Evolutionary conservation across 2,329 filamentous ascomycete species (phyloP), one percentile per base, ranked within the genome.

Genomic region (Claviceps sp.): DNA sequence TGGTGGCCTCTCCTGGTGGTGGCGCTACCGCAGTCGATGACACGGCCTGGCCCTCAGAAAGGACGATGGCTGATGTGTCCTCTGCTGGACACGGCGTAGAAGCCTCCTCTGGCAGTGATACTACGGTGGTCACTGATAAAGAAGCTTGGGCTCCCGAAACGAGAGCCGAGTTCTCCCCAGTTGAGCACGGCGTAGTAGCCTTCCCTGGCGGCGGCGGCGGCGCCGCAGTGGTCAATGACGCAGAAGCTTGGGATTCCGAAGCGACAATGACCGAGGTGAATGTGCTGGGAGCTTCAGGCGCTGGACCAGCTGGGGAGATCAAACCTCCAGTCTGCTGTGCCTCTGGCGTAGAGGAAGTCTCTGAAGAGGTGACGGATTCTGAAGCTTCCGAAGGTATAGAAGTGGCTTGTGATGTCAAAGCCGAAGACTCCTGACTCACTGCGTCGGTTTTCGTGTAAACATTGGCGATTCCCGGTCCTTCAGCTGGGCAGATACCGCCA

Each of bases 401-500:
- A 41, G 11, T 50, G 40, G 14, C 52, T 46, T 30, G 56, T 52
- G 34, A 54, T 41, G 20, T 51, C 18, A 30, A 30, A 26, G 43
- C 22, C n/a, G 47, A 45, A 37, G 57, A 54, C 1, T 51, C 51
- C 20, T 57, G 42, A 16, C 47, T 47, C 13, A 51, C 54, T 11
- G 52, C 44, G 8, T 57, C 50, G 18, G 55, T 55, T 38, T 58
- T 57, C 14, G 56, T 56, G 50, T 67, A 69, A 26, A 69, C 56
- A 46, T 65, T 69, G 38, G 63, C 66, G 50, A 64, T 61, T 5
- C 49, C 56, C 7, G 60, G 57, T 5, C 55, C 55, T 9, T 62
- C 58, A 3, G 59, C 48, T 11, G 59, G 61, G 49, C 63, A 67
- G 9, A 59, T 55, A 38, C 63, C 63, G n/a, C 66, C 67, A 34